phyloP scores from a whole-genome alignment of 1,284 basidiomycete species.

The Fomes fomentarius region DNA sequence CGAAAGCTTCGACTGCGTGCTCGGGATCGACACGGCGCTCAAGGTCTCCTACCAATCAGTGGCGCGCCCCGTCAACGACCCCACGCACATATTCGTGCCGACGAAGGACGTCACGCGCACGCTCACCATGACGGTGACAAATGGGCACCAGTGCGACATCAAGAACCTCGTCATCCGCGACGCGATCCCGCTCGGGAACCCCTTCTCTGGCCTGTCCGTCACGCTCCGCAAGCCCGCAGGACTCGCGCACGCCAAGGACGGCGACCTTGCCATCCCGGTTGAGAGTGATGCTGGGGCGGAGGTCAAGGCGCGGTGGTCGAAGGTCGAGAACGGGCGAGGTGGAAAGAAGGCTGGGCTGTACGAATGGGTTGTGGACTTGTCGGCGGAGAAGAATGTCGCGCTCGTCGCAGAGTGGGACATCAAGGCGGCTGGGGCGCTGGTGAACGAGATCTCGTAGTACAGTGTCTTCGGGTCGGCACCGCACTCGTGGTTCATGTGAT shows the following conservation, averaged over 20 bases:
- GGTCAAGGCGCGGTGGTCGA: constrained; percentile 29
- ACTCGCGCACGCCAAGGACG: constrained; percentile 48
- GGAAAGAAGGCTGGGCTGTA: constrained; percentile 33
- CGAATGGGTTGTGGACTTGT: constrained; percentile 31
- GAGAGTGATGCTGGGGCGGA: neutral
- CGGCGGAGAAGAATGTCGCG: constrained; percentile 35
- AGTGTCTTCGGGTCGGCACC: too few relatives aligned
- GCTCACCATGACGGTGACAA: neutral
- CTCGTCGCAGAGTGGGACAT: constrained; percentile 37
- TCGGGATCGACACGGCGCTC: constrained; percentile 50
- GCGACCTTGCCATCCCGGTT: constrained; percentile 38
- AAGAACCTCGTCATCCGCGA: neutral
- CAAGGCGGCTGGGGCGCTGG: neutral
- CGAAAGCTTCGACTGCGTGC: constrained; percentile 54
- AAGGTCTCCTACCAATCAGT: constrained; percentile 50
- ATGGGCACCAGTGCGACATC: constrained; percentile 35
- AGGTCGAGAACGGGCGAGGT: constrained; percentile 19
- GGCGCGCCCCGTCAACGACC: constrained; percentile 35
- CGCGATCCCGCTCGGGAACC: constrained; percentile 38
- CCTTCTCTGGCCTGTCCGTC: constrained; percentile 44
- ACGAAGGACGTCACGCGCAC: neutral
- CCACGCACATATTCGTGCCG: constrained; percentile 16
- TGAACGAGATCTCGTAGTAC: too few relatives aligned
- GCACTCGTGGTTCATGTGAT: too few relatives aligned
- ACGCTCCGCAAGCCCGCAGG: constrained; percentile 49